phyloP scores from a whole-genome alignment of 176 grass and related monocot species.

The Lolium perenne region DNA sequence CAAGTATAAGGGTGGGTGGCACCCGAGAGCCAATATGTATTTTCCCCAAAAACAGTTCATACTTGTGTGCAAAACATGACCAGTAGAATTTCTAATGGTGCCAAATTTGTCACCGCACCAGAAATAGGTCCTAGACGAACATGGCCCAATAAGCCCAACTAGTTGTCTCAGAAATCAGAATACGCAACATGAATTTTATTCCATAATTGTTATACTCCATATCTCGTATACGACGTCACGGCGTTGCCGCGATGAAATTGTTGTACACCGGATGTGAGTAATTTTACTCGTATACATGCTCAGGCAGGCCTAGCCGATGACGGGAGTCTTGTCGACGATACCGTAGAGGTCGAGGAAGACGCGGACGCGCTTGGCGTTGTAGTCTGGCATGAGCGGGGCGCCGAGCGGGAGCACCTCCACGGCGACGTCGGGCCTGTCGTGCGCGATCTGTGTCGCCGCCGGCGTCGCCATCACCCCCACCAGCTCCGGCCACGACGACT shows the following conservation, averaged over 20 bases:
- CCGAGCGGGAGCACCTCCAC: background rate
- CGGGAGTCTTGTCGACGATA: background rate
- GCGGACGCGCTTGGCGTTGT: background rate
- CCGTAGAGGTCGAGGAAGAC: background rate
- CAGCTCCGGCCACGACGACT: conserved; percentile 7
- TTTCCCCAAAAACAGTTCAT: too few species aligned
- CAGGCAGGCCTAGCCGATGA: background rate
- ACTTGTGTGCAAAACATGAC: too few species aligned
- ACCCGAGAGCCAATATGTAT: too few species aligned
- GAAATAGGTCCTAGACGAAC: too few species aligned
- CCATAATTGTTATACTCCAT: background rate
- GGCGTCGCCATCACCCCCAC: background rate
- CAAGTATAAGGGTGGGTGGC: too few species aligned
- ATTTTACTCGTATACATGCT: background rate
- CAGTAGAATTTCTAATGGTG: too few species aligned
- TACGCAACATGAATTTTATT: background rate
- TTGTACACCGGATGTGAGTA: background rate
- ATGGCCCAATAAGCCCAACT: too few species aligned
- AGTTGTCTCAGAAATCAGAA: too few species aligned
- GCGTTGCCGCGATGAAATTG: background rate
- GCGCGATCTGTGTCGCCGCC: background rate
- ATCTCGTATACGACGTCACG: background rate
- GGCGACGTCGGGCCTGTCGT: conserved; percentile 3
- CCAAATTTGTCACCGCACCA: too few species aligned
- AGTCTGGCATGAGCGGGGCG: background rate